Conservation (phyloP, 148 eudicot species). For the Diospyros lotus region DNA sequence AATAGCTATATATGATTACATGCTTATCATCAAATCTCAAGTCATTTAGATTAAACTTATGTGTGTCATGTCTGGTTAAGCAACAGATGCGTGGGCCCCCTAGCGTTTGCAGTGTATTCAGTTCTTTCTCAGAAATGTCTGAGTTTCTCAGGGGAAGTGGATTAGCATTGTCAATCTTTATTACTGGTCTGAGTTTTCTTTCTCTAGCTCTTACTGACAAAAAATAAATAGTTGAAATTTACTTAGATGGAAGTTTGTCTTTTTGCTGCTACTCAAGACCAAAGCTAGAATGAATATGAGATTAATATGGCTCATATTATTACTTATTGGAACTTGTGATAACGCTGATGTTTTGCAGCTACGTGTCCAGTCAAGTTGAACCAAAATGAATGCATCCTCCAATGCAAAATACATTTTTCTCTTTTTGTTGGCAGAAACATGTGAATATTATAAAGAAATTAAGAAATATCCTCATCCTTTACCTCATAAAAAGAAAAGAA, state of each 20-base stretch:
- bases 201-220: background rate
- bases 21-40: too few species aligned
- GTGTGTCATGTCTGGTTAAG: background rate
- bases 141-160: background rate
- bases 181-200: background rate
- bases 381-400: background rate
- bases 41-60: background rate
- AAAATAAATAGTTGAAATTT: background rate
- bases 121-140: too few species aligned
- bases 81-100: background rate
- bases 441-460: too few species aligned
- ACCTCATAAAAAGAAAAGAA: background rate
- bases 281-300: background rate
- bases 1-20: too few species aligned
- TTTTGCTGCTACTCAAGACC: background rate
- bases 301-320: background rate
- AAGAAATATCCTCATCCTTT: background rate
- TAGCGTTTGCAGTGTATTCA: too few species aligned
- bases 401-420: background rate
- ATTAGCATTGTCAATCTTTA: background rate
- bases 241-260: background rate
- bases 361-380: background rate
- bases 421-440: too few species aligned
- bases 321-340: background rate
- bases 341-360: background rate